Conservation (phyloP, 306 rosid species). For the Casuarina equisetifolia region DNA sequence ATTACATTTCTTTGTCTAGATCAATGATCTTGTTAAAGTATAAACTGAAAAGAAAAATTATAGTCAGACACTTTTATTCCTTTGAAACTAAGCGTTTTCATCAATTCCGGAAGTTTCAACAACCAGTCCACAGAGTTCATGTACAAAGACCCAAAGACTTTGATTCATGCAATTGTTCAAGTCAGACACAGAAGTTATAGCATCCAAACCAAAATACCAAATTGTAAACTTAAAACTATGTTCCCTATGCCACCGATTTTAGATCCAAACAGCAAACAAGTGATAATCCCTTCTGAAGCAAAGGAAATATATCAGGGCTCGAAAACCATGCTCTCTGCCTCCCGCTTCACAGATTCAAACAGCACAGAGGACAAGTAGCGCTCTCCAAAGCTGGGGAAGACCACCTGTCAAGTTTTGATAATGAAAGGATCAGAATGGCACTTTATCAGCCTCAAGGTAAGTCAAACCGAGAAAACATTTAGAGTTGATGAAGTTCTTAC, state of each 20-base stretch:
- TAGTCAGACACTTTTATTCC: background rate
- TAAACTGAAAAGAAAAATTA: too few relatives aligned
- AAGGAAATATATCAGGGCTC: slow-evolving; percentile 39
- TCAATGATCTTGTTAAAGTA: too few relatives aligned
- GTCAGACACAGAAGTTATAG: slow-evolving; percentile 1
- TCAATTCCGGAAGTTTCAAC: too few relatives aligned
- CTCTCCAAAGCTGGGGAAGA: slow-evolving; percentile 93
- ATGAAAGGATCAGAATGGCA: slow-evolving; percentile 12
- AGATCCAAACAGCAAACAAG: slow-evolving; percentile 18
- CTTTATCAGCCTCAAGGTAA: background rate
- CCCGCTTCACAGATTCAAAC: slow-evolving; percentile 64
- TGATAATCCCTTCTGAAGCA: slow-evolving; percentile 17
- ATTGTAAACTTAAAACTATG: slow-evolving; percentile 13
- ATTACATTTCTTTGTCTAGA: too few relatives aligned
- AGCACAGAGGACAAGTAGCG: slow-evolving; percentile 78
- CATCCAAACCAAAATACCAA: slow-evolving; percentile 14
- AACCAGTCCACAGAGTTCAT: background rate
- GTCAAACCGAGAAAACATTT: too few relatives aligned
- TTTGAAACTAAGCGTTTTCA: too few relatives aligned
- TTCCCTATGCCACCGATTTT: slow-evolving; percentile 13
- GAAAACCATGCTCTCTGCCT: slow-evolving; percentile 60
- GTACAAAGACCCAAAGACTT: slow-evolving; percentile 9
- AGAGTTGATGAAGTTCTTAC: too few relatives aligned
- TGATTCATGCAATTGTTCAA: slow-evolving; percentile 5
- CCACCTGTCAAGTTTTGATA: slow-evolving; percentile 41